Evolutionary conservation across 129 eudicot genomes (phyloP).

Genomic region (Flaveria brownii): DNA sequence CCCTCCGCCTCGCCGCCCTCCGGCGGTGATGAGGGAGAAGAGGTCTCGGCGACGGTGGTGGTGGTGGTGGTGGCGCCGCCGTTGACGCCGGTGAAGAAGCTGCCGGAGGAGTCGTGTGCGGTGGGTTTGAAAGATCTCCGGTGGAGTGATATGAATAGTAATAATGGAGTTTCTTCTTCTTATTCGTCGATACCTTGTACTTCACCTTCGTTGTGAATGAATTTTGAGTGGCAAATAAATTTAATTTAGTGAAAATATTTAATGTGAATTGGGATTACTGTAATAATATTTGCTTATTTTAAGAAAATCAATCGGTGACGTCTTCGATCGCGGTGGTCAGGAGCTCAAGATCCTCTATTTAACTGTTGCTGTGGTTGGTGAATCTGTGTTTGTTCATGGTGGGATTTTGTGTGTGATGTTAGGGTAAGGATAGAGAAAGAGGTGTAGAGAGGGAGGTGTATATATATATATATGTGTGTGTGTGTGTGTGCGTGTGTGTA

Average conservation of each 20-base stretch:
- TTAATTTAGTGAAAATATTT: background rate
- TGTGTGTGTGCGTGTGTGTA: no score
- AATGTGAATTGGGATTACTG: background rate
- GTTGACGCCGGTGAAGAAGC: constrained; percentile 57
- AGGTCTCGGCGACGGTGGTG: constrained; percentile 21
- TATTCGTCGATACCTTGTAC: constrained; percentile 55
- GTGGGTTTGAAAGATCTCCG: constrained; percentile 48
- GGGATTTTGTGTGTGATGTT: no score
- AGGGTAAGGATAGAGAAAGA: no score
- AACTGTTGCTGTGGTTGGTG: no score
- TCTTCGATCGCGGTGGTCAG: no score
- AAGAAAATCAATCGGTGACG: no score
- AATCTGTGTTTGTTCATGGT: no score
- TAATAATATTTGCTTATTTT: no score
- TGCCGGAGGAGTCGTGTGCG: constrained; percentile 47
- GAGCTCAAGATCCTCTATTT: no score
- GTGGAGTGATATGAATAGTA: constrained; percentile 60
- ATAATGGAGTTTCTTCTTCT: constrained; percentile 50
- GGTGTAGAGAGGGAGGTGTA: no score
- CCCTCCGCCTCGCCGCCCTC: no score
- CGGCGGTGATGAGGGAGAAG: constrained; percentile 32
- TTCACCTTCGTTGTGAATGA: constrained; percentile 69
- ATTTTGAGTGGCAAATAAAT: background rate
- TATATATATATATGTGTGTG: no score
- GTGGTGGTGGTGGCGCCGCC: constrained; percentile 40